Percentiles rank a stretch among this genome's conserved stretches.
Evolutionary conservation across 2,329 filamentous ascomycete genomes (phyloP).

Genomic region (Sporothrix brunneoviolacea): DNA sequence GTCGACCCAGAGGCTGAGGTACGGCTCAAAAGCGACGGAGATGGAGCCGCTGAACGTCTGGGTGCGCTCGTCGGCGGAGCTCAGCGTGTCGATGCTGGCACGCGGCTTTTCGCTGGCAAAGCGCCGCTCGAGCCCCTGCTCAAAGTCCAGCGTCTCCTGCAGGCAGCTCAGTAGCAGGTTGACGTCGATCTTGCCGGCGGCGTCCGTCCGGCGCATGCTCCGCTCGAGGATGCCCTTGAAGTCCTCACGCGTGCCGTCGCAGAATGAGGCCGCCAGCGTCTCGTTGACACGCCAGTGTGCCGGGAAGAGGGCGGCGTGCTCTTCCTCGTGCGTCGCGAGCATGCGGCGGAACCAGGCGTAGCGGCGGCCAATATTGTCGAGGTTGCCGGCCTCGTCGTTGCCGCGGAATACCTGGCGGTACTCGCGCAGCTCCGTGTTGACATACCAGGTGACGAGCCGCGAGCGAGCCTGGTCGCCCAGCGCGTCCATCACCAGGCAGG

Average conservation of each 20-base stretch:
- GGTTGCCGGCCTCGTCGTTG: slow-evolving; percentile 89
- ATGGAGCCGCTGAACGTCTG: slow-evolving; percentile 84
- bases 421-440: slow-evolving; percentile 92
- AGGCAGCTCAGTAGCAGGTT: slow-evolving; percentile 46
- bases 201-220: slow-evolving; percentile 72
- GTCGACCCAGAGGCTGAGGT: slow-evolving; percentile 94
- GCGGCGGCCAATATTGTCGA: slow-evolving; percentile 92
- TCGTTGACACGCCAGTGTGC: slow-evolving; percentile 84
- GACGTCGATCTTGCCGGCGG: slow-evolving; percentile 45
- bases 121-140: slow-evolving; percentile 79
- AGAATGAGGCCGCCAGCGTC: slow-evolving; percentile 83
- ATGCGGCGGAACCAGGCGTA: slow-evolving; percentile 97
- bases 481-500: slow-evolving; percentile 90
- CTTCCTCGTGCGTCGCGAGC: slow-evolving; percentile 91
- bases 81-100: slow-evolving; percentile 83
- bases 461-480: slow-evolving; percentile 79
- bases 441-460: slow-evolving; percentile 89
- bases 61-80: slow-evolving; percentile 66
- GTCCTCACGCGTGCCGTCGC: slow-evolving; percentile 90
- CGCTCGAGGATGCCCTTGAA: slow-evolving; percentile 88
- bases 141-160: slow-evolving; percentile 78
- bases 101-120: slow-evolving; percentile 58
- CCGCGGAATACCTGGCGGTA: slow-evolving; percentile 93
- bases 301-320: slow-evolving; percentile 85
- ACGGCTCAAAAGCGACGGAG: slow-evolving; percentile 94